Evolutionary conservation across 2,329 filamentous ascomycete genomes (phyloP).

Genomic region (Neofusicoccum laricinum): DNA sequence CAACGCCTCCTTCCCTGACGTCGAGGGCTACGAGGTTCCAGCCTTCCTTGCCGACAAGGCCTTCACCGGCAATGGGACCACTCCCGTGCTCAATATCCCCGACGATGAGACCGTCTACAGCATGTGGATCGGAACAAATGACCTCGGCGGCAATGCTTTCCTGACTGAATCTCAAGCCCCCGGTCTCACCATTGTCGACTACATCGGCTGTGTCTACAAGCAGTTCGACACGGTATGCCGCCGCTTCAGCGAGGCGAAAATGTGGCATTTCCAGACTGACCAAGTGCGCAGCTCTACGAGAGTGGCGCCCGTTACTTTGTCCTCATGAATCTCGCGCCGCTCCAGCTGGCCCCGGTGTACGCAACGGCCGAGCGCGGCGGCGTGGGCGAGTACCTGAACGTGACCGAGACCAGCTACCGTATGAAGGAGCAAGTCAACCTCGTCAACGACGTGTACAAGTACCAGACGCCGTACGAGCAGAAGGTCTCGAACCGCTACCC

Average conservation of each 20-base stretch:
- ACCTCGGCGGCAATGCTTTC: constrained; percentile 65
- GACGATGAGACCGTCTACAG: constrained; percentile 66
- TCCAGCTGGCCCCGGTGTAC: constrained; percentile 68
- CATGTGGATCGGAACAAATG: constrained; percentile 81
- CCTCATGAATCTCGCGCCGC: constrained; percentile 65
- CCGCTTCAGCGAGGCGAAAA: background rate
- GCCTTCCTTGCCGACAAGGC: constrained; percentile 46
- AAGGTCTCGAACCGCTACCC: constrained; percentile 43
- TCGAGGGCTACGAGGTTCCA: constrained; percentile 45
- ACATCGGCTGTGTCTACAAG: constrained; percentile 64
- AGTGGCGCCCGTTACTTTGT: constrained; percentile 69
- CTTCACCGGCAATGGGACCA: constrained; percentile 32
- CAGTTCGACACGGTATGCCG: constrained; percentile 21
- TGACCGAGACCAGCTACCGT: constrained; percentile 48
- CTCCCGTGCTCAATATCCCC: constrained; percentile 40
- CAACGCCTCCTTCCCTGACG: constrained; percentile 57
- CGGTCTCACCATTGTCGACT: constrained; percentile 61
- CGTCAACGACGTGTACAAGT: constrained; percentile 52
- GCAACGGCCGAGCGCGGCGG: constrained; percentile 48
- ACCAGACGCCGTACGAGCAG: constrained; percentile 49
- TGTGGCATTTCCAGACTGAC: constrained; percentile 32
- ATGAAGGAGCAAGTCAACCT: constrained; percentile 53
- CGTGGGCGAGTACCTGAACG: constrained; percentile 44
- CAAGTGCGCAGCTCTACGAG: constrained; percentile 52
- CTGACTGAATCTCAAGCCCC: constrained; percentile 61